Conservation (phyloP, 2,329 filamentous ascomycete genomes). For the Emericellopsis cladophorae region DNA sequence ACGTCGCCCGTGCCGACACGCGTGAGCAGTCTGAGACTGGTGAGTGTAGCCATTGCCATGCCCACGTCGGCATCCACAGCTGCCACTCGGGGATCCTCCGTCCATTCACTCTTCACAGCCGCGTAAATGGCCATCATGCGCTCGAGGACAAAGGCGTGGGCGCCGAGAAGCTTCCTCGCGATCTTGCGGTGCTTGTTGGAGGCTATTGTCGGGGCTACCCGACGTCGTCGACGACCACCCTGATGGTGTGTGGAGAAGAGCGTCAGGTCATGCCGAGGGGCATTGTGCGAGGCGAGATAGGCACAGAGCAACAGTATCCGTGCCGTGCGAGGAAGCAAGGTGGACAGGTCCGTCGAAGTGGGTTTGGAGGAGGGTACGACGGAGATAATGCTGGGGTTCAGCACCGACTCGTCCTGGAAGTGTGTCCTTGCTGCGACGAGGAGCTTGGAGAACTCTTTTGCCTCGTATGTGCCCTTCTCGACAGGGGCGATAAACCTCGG, state of each 20-base stretch:
- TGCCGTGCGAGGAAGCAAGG: constrained; percentile 57
- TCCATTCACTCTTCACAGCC: constrained; percentile 48
- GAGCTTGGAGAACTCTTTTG: constrained; percentile 74
- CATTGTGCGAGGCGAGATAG: constrained; percentile 74
- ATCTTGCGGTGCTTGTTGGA: constrained; percentile 55
- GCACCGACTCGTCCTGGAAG: constrained; percentile 60
- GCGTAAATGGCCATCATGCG: constrained; percentile 67
- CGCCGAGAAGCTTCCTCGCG: constrained; percentile 62
- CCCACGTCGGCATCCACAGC: constrained; percentile 42
- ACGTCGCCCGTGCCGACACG: constrained; percentile 50
- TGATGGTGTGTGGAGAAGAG: constrained; percentile 62
- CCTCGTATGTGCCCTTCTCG: constrained; percentile 55
- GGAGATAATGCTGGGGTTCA: constrained; percentile 51
- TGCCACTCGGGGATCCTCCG: constrained; percentile 14
- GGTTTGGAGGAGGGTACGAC: constrained; percentile 2
- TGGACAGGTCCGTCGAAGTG: constrained; percentile 29
- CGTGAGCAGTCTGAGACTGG: constrained; percentile 56
- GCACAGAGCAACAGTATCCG: constrained; percentile 63
- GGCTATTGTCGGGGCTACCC: constrained; percentile 29
- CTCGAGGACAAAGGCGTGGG: constrained; percentile 66
- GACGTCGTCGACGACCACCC: constrained; percentile 33
- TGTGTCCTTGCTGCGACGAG: constrained; percentile 57
- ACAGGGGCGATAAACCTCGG: constrained; percentile 72
- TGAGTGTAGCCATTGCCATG: constrained; percentile 59
- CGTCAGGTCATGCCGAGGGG: constrained; percentile 56